phyloP scores from a whole-genome alignment of 1,284 basidiomycete species.

The Meripilus lineatus region DNA sequence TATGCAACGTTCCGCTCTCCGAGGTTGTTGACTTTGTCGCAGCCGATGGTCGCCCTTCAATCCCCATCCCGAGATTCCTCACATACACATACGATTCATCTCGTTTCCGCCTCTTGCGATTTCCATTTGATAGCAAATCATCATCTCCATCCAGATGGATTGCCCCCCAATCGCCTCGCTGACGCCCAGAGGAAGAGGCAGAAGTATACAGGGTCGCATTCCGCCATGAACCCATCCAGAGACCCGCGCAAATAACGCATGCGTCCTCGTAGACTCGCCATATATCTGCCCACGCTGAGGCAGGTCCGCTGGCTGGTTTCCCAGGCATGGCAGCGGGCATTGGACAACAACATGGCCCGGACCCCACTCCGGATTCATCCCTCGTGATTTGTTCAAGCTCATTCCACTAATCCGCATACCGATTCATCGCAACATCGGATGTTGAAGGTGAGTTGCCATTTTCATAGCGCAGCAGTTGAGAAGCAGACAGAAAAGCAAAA shows the following conservation, averaged over 20 bases:
- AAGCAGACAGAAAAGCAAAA: too few relatives aligned
- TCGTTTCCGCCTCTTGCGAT: too few relatives aligned
- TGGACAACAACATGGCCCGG: too few relatives aligned
- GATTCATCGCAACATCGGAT: too few relatives aligned
- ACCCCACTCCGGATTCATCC: too few relatives aligned
- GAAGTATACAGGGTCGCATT: slow-evolving; percentile 43
- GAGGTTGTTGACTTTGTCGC: background rate
- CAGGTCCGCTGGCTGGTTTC: slow-evolving; percentile 21
- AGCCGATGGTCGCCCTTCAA: slow-evolving; percentile 43
- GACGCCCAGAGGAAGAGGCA: slow-evolving; percentile 41
- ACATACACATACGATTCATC: slow-evolving; percentile 32
- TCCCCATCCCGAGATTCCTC: slow-evolving; percentile 60
- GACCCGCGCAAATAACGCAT: slow-evolving; percentile 70
- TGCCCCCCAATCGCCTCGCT: slow-evolving; percentile 51
- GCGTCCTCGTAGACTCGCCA: slow-evolving; percentile 81
- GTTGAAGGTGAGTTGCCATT: too few relatives aligned
- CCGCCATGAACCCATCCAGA: slow-evolving; percentile 69
- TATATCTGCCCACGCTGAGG: slow-evolving; percentile 59
- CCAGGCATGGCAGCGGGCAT: slow-evolving; percentile 20
- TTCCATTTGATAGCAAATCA: slow-evolving; percentile 31
- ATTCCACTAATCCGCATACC: too few relatives aligned
- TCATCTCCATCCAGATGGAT: slow-evolving; percentile 59
- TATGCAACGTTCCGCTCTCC: slow-evolving; percentile 2
- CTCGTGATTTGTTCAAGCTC: too few relatives aligned
- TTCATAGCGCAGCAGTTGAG: too few relatives aligned